Evolutionary conservation across 176 grass and related monocot genomes (phyloP).

Genomic region (Sorghum bicolor): DNA sequence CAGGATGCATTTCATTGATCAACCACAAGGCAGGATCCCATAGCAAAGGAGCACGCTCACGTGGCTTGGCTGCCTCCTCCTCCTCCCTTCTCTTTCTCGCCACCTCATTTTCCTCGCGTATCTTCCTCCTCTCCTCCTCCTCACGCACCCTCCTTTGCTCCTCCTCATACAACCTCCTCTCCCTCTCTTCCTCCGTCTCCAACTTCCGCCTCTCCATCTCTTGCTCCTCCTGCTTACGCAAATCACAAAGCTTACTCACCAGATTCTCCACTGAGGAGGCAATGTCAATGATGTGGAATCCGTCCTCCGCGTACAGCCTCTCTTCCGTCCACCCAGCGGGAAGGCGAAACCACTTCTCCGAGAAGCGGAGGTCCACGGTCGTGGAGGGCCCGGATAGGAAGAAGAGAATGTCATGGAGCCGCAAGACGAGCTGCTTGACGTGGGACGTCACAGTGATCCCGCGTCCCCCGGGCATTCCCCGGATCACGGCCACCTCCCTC

Average conservation of each 20-base stretch:
- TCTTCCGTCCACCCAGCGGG: background rate
- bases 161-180: background rate
- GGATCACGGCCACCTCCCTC: conserved; percentile 9
- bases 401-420: conserved; percentile 7
- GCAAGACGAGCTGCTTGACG: background rate
- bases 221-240: background rate
- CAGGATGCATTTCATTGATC: background rate
- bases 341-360: background rate
- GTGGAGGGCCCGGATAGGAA: background rate
- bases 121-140: background rate
- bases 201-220: background rate
- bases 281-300: background rate
- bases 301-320: conserved; percentile 1
- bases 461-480: background rate
- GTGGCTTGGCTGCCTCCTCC: background rate
- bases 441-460: conserved; percentile 1
- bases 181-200: conserved; percentile 11
- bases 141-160: background rate
- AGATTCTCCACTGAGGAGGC: background rate
- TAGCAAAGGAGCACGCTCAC: background rate
- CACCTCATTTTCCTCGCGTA: background rate
- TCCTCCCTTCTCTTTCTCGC: background rate
- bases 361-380: background rate
- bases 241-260: background rate
- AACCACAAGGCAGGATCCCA: background rate